Conservation (phyloP, 768 basidiomycete species). For the Tremella fuciformis region DNA sequence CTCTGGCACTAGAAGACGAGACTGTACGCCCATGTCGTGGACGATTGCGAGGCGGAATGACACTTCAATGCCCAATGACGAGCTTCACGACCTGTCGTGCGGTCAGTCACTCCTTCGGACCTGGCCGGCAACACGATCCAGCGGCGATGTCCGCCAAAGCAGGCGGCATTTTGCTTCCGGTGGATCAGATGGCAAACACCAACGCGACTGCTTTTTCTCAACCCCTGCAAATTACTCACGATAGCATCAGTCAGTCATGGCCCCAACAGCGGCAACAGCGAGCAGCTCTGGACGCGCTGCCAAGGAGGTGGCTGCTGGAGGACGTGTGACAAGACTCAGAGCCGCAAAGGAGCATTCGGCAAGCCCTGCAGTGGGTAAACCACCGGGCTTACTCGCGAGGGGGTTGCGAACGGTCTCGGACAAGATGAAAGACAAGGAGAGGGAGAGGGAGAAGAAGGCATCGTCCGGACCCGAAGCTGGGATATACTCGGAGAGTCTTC, state of each 20-base stretch:
- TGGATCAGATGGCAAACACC: conserved; percentile 6
- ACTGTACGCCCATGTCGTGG: conserved; percentile 2
- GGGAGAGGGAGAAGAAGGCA: conserved; percentile 17
- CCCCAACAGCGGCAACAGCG: conserved; percentile 1
- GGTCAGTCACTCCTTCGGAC: background rate
- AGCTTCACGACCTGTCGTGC: too few species aligned
- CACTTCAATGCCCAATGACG: too few species aligned
- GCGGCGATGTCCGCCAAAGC: background rate
- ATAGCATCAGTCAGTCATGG: background rate
- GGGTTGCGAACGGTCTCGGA: conserved; percentile 39
- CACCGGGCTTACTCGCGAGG: conserved; percentile 33
- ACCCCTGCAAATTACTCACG: background rate
- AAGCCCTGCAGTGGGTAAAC: conserved; percentile 13
- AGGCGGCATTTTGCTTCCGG: background rate
- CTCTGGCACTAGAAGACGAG: background rate
- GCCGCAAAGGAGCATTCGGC: conserved; percentile 18
- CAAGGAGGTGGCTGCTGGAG: conserved; percentile 3
- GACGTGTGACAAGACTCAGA: conserved; percentile 7
- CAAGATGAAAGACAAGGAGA: conserved; percentile 39
- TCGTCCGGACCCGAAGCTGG: background rate
- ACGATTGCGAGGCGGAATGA: background rate
- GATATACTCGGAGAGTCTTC: conserved; percentile 6
- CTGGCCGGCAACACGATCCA: background rate
- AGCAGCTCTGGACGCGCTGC: background rate
- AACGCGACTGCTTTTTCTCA: conserved; percentile 12